Evolutionary conservation across 257 asterid species (phyloP).

Genomic region (Coffea eugenioides): DNA sequence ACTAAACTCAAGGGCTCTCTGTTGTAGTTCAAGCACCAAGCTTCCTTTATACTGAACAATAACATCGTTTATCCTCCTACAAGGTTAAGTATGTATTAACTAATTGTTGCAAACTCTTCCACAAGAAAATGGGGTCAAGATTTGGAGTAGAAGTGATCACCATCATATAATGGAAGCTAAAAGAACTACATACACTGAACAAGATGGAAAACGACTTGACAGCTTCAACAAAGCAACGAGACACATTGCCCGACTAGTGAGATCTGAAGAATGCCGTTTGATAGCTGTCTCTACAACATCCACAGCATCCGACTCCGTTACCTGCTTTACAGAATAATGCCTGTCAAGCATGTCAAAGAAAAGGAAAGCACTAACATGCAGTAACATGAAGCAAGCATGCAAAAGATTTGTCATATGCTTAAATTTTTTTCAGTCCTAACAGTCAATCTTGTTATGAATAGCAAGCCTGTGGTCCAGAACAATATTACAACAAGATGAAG

Average conservation of each 20-base stretch:
- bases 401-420: not conserved
- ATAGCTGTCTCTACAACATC: conserved; percentile 75
- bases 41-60: conserved; percentile 77
- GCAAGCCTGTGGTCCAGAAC: not conserved
- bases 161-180: conserved; percentile 8
- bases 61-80: conserved; percentile 72
- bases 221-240: conserved; percentile 86
- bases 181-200: conserved; percentile 64
- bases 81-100: not conserved
- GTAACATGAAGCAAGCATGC: not conserved
- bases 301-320: conserved; percentile 88
- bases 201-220: conserved; percentile 85
- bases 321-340: conserved; percentile 53
- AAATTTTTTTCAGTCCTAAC: not conserved
- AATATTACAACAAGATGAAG: not conserved
- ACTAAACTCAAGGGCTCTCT: conserved; percentile 93
- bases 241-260: conserved; percentile 88
- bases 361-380: conserved; percentile 14
- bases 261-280: conserved; percentile 60
- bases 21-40: conserved; percentile 93
- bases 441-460: not conserved
- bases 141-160: not conserved
- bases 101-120: not conserved
- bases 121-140: not conserved
- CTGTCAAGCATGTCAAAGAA: conserved; percentile 18